Base-by-base conservation (phyloP, 2,329 filamentous ascomycete species). In the Xylaria sp. region DNA sequence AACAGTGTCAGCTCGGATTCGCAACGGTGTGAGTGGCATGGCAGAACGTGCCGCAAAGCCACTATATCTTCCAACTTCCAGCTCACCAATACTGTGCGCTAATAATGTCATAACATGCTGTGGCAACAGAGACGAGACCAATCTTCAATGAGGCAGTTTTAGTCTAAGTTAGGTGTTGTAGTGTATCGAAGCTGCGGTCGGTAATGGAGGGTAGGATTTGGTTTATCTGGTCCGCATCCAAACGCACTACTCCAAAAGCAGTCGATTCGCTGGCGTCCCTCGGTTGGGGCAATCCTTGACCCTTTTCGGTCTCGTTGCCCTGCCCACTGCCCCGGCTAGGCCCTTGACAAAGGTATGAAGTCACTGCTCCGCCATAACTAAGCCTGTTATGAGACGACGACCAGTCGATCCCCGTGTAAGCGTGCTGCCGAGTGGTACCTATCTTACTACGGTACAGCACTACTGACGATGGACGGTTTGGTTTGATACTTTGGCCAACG, bases 291-390 rank as follows among this genome's bases (percentile, higher is more conserved):
- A 45, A 37, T 49, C 46, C 50, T 31, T 63, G 55, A 37, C 45
- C 25, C 33, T 46, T 51, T n/a, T n/a, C n/a, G 28, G 58, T 33
- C 28, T 53, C 25, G 51, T 55, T 60, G 50, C 49, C 50, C 45
- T 62, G 54, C 35, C 55, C 55, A 47, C 31, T 35, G 45, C 19
- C 49, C 49, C 33, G 57, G 42, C 49, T 49, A 19, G 46, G 42
- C 25, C 57, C 50, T 28, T 37, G 45, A 37, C 37, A 23, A 11
- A 37, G 8, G 4, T 42, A 63, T 64, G 61, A 65, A 65, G 62
- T 65, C 62, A 65, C 62, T 58, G 58, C 51, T 54, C 51, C 38
- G 49, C 54, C 54, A 59, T 53, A n/a, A 45, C 35, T 54, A 42
- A 14, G 25, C 43, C 46, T 47, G 47, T 37, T 47, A 54, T 55